Base-by-base conservation (phyloP, 129 eudicot genomes). In the Artemisia argyi region DNA sequence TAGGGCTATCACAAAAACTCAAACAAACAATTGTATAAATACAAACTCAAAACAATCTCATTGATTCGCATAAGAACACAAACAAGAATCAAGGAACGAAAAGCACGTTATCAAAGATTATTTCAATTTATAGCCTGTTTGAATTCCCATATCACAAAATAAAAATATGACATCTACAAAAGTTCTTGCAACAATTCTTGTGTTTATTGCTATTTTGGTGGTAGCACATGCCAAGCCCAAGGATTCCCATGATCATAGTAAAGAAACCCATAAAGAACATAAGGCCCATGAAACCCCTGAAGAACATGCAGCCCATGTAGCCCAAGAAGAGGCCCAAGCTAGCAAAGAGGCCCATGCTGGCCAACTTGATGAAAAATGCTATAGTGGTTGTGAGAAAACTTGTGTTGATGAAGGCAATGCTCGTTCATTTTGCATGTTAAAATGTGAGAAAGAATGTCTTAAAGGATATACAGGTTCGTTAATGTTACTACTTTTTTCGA, bases 391-490 rank as follows among this genome's bases (percentile, higher is more conserved):
- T n/a, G 75, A 77, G 28, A 77, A 77, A 19, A 22, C 20, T 35
- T 77, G 76, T 32, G 12, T 77, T 6, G 76, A 51, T 67, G 74
- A 48, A 46, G 80, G 80, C 60, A 67, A 67, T 58, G 80, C 80
- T 0, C 53, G 71, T 69, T 68, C 75, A 5, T 77, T 77, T 61
- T 76, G 80, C 80, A 76, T 59, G 24, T 56, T 76, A 68, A 67
- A 48, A 68, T 76, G 80, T 32, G 80, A 76, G 52, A 76, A 76
- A 67, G 67, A 68, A 46, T 76, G 66, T 48, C 48, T 52, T 44
- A 68, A 76, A 76, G 67, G 54, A 49, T 30, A 49, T 2, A 62
- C 59, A n/a, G 77, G 77, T 73, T 16, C 18, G 69, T 61, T 61
- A 26, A 49, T 17, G 46, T 35, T 30, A 30, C 35, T 30, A 35